Percentiles rank a stretch among this genome's conserved stretches.
These are phyloP conservation scores for Porogramme epimiltina DNA, from an alignment of 1,284 basidiomycete species.

Conservation along the genomic window DNA sequence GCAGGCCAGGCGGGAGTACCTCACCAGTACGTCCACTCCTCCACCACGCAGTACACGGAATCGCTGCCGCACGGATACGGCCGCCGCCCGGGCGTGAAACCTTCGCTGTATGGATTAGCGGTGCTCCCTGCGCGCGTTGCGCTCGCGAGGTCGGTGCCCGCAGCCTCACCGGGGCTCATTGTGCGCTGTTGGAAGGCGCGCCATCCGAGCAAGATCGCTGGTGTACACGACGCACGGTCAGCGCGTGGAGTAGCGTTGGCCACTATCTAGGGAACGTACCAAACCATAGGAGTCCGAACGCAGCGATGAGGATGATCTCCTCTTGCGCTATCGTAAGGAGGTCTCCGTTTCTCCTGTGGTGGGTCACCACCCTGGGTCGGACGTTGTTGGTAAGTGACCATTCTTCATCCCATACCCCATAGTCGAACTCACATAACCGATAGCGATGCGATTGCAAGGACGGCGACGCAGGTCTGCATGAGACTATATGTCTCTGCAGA, in stretches of 20 bases:
- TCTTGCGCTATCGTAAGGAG: slow-evolving; percentile 68
- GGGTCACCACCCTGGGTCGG: slow-evolving; percentile 55
- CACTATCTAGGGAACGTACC: slow-evolving; percentile 43
- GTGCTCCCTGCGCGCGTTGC: slow-evolving; percentile 10
- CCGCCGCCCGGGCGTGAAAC: slow-evolving; percentile 35
- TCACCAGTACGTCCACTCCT: slow-evolving; percentile 70
- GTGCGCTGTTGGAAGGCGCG: slow-evolving; percentile 27
- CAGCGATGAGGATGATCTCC: slow-evolving; percentile 68
- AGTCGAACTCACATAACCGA: slow-evolving; percentile 58
- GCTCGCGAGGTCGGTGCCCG: slow-evolving; percentile 16
- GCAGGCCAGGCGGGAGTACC: too few species aligned
- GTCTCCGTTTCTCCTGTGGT: slow-evolving; percentile 57
- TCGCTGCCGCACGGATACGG: slow-evolving; percentile 59
- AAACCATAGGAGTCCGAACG: slow-evolving; percentile 72
- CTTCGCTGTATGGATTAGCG: slow-evolving; percentile 24
- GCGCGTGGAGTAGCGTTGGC: background rate
- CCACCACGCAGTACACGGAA: slow-evolving; percentile 67
- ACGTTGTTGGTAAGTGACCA: slow-evolving; percentile 11
- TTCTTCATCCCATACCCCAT: background rate
- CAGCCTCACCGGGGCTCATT: slow-evolving; percentile 14
- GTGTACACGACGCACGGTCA: background rate
- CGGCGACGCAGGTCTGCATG: slow-evolving; percentile 72
- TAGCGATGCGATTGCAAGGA: slow-evolving; percentile 61
- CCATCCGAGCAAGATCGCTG: slow-evolving; percentile 36
- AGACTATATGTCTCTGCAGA: slow-evolving; percentile 63